Base-by-base conservation (phyloP, 768 basidiomycete genomes). In the Kwoniella botswanensis region DNA sequence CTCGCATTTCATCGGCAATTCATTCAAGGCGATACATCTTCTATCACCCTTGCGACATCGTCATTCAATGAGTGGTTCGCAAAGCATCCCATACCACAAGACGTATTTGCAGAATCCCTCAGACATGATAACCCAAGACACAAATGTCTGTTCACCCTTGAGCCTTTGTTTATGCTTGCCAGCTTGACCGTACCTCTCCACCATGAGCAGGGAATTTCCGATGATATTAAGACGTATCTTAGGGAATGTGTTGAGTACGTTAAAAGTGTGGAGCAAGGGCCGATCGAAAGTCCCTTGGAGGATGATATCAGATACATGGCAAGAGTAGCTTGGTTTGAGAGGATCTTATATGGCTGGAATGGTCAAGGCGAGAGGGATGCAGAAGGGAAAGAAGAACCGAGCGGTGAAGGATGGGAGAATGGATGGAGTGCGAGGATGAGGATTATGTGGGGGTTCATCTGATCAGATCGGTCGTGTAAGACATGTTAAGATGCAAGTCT, bases 391-490 rank as follows among this genome's bases (percentile, higher is more conserved):
- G 46, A 52, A 9, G 66, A 60, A n/a, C 66, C 66, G 2, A 22
- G 60, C 52, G 57, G 66, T 9, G 10, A 41, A 13, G 66, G 66
- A 2, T 67, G 66, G 66, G 46, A 60, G 21, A 22, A 56, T 52
- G 66, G 44, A 18, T 67, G 66, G 66, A 26, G 21, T 35, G 42
- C 26, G 41, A 67, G 66, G 44, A 67, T 67, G 57, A 67, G 54
- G 50, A 21, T 67, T n/a, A n/a, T 60, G 9, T 67, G 66, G 66
- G 66, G 57, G 11, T 60, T 67, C 24, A 41, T 60, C 24, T 67
- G 44, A 52, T 50, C 44, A 12, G 44, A 46, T 35, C 35, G 35
- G 35, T 35, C 29, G 29, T 29, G 29, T 29, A 29, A 29, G 29
- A 29, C 29, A 29, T 29, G 4, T 29, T 29, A 4, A 29, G 29